Percentiles rank a stretch among this genome's conserved stretches.
Evolutionary conservation across 345 rosid genomes (phyloP).

Genomic region (Cochlearia excelsa): DNA sequence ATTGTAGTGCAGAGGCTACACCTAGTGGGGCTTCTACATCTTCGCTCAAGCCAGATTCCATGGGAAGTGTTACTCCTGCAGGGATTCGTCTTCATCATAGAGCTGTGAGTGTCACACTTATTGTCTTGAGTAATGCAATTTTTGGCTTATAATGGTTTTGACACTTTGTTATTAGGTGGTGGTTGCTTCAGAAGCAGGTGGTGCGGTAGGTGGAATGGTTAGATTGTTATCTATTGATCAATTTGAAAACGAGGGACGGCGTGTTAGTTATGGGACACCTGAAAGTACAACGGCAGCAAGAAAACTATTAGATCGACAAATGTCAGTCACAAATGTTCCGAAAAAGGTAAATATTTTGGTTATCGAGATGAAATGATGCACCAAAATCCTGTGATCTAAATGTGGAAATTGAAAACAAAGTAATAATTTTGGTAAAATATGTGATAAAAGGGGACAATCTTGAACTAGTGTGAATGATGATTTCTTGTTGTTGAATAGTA

Average conservation of each 20-base stretch:
- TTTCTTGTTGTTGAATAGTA: background rate
- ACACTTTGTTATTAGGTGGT: constrained; percentile 58
- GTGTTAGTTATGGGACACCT: constrained; percentile 92
- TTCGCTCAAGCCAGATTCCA: constrained; percentile 67
- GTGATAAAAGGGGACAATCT: constrained; percentile 2
- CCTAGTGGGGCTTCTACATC: constrained; percentile 84
- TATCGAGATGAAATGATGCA: background rate
- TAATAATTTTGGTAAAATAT: background rate
- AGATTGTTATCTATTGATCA: constrained; percentile 94
- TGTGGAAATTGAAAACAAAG: background rate
- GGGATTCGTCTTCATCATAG: constrained; percentile 94
- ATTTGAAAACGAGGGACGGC: constrained; percentile 96
- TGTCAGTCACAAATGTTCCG: constrained; percentile 90
- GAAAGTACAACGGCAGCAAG: constrained; percentile 96
- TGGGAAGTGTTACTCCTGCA: constrained; percentile 58
- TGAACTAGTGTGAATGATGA: background rate
- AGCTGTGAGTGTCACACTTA: constrained; percentile 63
- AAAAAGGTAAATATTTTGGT: constrained; percentile 59
- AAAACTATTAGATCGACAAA: constrained; percentile 90
- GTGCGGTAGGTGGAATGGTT: constrained; percentile 98
- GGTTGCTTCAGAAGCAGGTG: constrained; percentile 94
- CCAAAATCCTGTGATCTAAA: constrained; percentile 11
- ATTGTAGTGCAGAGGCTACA: constrained; percentile 88
- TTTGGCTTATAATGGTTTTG: constrained; percentile 9
- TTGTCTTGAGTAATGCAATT: background rate